Evolutionary conservation across 2,329 filamentous ascomycete species (phyloP), one percentile per base, ranked within the genome.

Genomic region (Sporothrix schenckii): DNA sequence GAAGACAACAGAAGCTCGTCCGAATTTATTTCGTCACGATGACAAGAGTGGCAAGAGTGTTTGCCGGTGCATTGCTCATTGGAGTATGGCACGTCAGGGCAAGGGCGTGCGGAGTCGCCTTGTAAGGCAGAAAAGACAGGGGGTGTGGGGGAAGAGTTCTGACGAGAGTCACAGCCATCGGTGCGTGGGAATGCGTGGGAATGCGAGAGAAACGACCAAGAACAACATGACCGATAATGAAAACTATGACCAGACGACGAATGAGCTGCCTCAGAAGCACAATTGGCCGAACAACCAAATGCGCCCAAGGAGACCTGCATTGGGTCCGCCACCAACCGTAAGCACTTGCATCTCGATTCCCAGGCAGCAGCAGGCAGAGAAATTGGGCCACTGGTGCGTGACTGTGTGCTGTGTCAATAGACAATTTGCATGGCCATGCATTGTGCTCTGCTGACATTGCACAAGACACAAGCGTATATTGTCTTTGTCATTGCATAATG

Each of bases 101-200:
- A 56, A 9, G 27, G 54, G 19, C 56, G 30, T 16, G 30, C 10
- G n/a, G 56, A 41, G 9, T 16, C 19, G 56, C 56, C 56, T 61
- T 61, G 56, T 61, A 61, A 61, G 56, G 56, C 56, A 61, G 34
- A 61, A 61, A 61, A 44, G 34, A 44, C 10, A 44, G 56, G 39
- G 56, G 56, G 56, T 41, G 56, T 24, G 34, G 56, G 56, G 56
- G 56, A 16, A n/a, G 44, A 19, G 24, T 7, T 16, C 53, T 7
- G 30, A 34, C 14, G 30, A 34, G 56, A 24, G 34, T 44, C 34
- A 61, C 56, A 44, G 10, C 10, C 1, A n/a, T 61, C 13, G 24
- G 2, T 24, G 24, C 24, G 24, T 24, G 24, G 24, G 24, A 24
- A 24, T 24, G 24, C 24, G 24, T 1, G 24, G 24, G 24, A 24